A percentile compares a stretch with the other conserved stretches of the same genome.
phyloP scores from a whole-genome alignment of 2,329 filamentous ascomycete species.

The Aspergillus ochraceus region DNA sequence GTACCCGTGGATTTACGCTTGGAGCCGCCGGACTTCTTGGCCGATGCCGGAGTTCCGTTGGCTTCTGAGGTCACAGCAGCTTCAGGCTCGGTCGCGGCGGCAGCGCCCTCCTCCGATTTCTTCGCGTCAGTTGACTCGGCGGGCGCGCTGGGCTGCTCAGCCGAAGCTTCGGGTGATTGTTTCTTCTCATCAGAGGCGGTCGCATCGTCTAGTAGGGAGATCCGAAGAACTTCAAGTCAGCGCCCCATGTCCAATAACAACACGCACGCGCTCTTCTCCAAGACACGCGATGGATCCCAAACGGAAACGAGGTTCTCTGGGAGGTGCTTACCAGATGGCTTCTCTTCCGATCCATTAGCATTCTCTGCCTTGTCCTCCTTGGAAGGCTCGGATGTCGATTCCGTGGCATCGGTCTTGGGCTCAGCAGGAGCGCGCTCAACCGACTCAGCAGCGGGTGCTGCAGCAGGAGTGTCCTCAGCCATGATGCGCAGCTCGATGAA shows the following conservation, averaged over 20 bases:
- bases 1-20: conserved; percentile 72
- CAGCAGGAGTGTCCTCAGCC: conserved; percentile 40
- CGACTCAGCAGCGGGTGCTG: conserved; percentile 32
- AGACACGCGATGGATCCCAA: background rate
- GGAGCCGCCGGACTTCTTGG: conserved; percentile 49
- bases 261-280: conserved; percentile 10
- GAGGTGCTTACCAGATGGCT: conserved; percentile 30
- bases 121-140: conserved; percentile 26
- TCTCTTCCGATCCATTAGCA: conserved; percentile 28
- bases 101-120: conserved; percentile 20
- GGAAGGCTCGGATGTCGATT: conserved; percentile 20
- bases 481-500: conserved; percentile 32
- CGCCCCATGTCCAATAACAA: conserved; percentile 9
- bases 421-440: conserved; percentile 32
- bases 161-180: conserved; percentile 25
- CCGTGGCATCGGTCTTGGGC: conserved; percentile 20
- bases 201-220: conserved; percentile 17
- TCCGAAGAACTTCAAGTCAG: conserved; percentile 2
- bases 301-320: background rate
- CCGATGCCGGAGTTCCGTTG: conserved; percentile 51
- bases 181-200: conserved; percentile 29
- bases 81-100: conserved; percentile 25
- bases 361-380: conserved; percentile 25
- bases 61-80: conserved; percentile 34
- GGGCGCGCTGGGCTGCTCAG: conserved; percentile 29